A percentile compares a stretch with the other conserved stretches of the same genome.
Conservation (phyloP, 2,329 filamentous ascomycete species). For the Fusarium sp. region DNA sequence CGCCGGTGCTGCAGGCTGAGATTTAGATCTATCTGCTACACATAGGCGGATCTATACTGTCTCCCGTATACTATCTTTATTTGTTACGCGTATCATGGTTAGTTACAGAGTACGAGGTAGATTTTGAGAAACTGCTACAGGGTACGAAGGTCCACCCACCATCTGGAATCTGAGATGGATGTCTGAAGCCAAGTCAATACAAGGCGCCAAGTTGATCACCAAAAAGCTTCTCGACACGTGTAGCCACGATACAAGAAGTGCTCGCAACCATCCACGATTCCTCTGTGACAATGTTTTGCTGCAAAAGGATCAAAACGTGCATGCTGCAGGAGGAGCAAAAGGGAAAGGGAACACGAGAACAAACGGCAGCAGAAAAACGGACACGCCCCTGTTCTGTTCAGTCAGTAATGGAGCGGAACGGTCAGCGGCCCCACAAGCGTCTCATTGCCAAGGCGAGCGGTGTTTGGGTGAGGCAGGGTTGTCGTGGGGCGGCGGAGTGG, state of each 20-base stretch:
- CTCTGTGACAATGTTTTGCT: constrained; percentile 26
- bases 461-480: constrained; percentile 16
- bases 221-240: constrained; percentile 26
- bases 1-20: constrained; percentile 1
- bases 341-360: neutral
- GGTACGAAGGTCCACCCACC: constrained; percentile 3
- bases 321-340: constrained; percentile 5
- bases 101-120: neutral
- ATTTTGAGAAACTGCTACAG: constrained; percentile 4
- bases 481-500: constrained; percentile 22
- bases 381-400: neutral
- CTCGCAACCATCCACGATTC: constrained; percentile 11
- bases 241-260: neutral
- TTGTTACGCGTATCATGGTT: neutral
- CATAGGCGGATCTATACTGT: neutral
- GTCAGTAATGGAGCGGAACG: constrained; percentile 23
- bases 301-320: constrained; percentile 8
- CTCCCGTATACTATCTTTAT: neutral
- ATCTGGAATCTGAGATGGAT: neutral
- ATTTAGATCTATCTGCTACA: neutral
- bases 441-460: constrained; percentile 24
- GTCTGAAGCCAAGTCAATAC: constrained; percentile 19
- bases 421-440: constrained; percentile 30
- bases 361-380: constrained; percentile 27
- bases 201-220: constrained; percentile 10